Evolutionary conservation across 2,329 filamentous ascomycete species (phyloP), one percentile per base, ranked within the genome.

Genomic region (Alternaria sp.): DNA sequence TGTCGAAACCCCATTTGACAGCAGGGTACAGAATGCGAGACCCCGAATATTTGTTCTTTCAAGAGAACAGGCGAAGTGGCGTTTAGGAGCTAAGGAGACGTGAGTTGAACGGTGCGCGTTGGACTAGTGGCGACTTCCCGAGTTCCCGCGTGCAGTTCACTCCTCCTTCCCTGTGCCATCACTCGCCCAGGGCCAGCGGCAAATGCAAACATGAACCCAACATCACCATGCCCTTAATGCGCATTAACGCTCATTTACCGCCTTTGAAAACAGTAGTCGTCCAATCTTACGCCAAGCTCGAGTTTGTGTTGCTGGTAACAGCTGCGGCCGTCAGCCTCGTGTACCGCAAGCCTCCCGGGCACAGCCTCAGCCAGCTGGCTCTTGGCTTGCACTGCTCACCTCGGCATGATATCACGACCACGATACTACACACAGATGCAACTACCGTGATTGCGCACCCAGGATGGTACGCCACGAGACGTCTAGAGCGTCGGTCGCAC

Each of bases 151-250:
- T 40, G 30, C 49, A 52, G 49, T 52, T 52, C 49, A 52, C 49
- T 40, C 30, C 49, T 52, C 49, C 19, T 36, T 51, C 49, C 49
- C 49, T 28, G 28, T 51, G 30, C 28, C 30, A 10, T 30, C 49
- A 52, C 49, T 52, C 49, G 49, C 49, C 49, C 49, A 52, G 49
- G 49, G 30, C 30, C 28, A 52, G 49, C 49, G 19, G 49, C 49
- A 52, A 17, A 52, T 52, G 49, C 49, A 52, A 52, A 52, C 30
- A 25, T 40, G 28, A 36, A 36, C 28, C 36, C 49, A 40, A 52
- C 28, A 52, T 52, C 30, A 15, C 17, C 30, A 25, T 40, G 4
- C 13, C 28, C 6, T 40, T 21, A n/a, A 52, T 23, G 49, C 49
- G 49, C 49, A 52, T 52, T n/a, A 52, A 52, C 49, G 52, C 11